Percentiles rank a stretch among this genome's conserved stretches.
phyloP scores from a whole-genome alignment of 805 yeast genomes.

The Alloascoidea africana region DNA sequence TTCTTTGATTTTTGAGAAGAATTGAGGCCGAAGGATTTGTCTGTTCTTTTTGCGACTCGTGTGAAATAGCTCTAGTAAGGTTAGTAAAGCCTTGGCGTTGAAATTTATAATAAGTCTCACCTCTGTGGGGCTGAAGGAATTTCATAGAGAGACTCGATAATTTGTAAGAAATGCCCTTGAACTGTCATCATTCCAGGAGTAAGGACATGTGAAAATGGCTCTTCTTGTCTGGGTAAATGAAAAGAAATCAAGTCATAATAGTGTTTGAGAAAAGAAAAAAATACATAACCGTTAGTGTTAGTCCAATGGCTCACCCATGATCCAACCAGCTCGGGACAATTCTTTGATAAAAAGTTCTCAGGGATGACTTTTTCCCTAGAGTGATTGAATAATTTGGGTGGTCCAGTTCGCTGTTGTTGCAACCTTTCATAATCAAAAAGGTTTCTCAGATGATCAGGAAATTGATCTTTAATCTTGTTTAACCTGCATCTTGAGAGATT shows the following conservation, averaged over 20 bases:
- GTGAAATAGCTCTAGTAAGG: too few relatives aligned
- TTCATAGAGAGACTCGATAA: background rate
- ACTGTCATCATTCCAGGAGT: background rate
- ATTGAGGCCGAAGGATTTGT: background rate
- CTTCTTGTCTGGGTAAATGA: background rate
- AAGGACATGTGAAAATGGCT: background rate
- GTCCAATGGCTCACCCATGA: conserved; percentile 22
- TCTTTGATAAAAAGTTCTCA: too few relatives aligned
- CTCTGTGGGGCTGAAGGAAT: too few relatives aligned
- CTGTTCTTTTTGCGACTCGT: too few relatives aligned
- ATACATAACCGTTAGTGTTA: conserved; percentile 18
- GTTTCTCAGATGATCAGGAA: too few relatives aligned
- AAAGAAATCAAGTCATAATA: conserved; percentile 18
- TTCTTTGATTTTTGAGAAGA: background rate
- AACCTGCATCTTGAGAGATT: background rate
- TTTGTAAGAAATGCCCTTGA: background rate
- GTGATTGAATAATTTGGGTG: too few relatives aligned
- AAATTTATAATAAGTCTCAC: too few relatives aligned
- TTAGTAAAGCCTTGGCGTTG: too few relatives aligned
- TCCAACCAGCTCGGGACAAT: conserved; percentile 12
- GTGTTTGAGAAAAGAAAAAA: conserved; percentile 25
- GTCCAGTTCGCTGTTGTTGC: too few relatives aligned
- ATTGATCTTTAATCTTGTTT: too few relatives aligned
- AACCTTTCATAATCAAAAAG: too few relatives aligned
- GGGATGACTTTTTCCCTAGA: too few relatives aligned